phyloP scores from a whole-genome alignment of 2,329 filamentous ascomycete species.

The Alternaria sp. region DNA sequence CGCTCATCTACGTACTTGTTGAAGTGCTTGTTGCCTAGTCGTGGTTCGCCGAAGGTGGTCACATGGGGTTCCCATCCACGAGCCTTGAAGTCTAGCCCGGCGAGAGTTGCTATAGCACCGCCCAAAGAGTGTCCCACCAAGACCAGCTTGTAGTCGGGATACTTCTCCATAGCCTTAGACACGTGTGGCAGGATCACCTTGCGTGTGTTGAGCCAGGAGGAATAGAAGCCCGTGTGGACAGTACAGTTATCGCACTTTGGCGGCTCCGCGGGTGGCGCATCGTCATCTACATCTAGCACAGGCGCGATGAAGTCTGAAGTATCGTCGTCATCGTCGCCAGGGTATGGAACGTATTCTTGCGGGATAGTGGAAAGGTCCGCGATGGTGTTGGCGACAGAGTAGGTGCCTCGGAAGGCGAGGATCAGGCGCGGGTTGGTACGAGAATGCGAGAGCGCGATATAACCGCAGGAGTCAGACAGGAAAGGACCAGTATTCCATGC shows the following conservation, averaged over 20 bases:
- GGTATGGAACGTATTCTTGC: conserved; percentile 90
- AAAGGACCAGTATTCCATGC: conserved; percentile 91
- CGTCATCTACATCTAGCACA: conserved; percentile 15
- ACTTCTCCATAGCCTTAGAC: conserved; percentile 61
- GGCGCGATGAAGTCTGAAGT: conserved; percentile 35
- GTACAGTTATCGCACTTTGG: conserved; percentile 82
- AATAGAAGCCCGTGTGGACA: conserved; percentile 88
- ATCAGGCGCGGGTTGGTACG: conserved; percentile 70
- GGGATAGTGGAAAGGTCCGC: conserved; percentile 87
- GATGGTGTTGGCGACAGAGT: conserved; percentile 90
- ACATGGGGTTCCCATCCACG: conserved; percentile 78
- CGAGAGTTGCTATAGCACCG: conserved; percentile 88
- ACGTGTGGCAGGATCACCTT: conserved; percentile 72
- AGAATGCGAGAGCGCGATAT: conserved; percentile 83
- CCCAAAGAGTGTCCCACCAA: conserved; percentile 92
- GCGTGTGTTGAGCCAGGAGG: conserved; percentile 81
- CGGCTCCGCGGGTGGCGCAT: conserved; percentile 41
- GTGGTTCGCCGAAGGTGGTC: conserved; percentile 92
- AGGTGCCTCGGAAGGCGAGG: conserved; percentile 91
- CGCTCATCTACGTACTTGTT: conserved; percentile 60
- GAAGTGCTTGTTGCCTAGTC: conserved; percentile 62
- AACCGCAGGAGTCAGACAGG: conserved; percentile 90
- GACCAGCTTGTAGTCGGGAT: conserved; percentile 76
- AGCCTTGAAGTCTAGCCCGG: conserved; percentile 78
- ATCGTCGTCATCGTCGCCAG: conserved; percentile 57